Base-by-base conservation (phyloP, 1,284 basidiomycete genomes). In the Ganoderma leucocontextum region DNA sequence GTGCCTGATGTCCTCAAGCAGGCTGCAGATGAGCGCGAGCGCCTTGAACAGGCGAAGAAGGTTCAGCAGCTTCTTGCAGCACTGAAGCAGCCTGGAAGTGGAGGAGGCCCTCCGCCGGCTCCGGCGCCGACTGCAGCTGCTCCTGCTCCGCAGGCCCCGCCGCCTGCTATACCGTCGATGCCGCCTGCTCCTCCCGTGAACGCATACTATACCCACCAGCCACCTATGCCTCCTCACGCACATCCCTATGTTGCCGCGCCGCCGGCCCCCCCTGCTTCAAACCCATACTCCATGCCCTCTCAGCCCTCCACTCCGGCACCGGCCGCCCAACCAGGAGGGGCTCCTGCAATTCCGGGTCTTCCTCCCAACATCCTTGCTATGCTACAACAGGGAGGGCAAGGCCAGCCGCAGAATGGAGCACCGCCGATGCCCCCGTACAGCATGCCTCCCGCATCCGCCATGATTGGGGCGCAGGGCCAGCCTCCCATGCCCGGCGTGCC, bases 1-100 rank as follows among this genome's bases (percentile, higher is more conserved):
- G 44, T 49, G 3, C 33, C 13, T 36, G 22, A 63, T 39, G 22
- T 49, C 36, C 29, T 10, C 38, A 38, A 58, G 55, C 68, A 83
- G 82, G 76, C 82, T 42, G 78, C 82, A 44, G 91, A 93, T 69
- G 91, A 94, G 65, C 90, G 92, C 29, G 82, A 94, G 65, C 90
- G 92, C 33, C 82, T 95, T 35, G 93, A 94, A 75, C 92, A 94
- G 82, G 93, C 93, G 4, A 87, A 90, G 65, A 92, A 88, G 78
- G 93, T 95, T 2, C 93, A 95, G 75, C 91, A 93, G 83, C 81
- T 95, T 7, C 82, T 94, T 35, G 93, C 91, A 10, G 92, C 93
- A 12, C 79, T 94, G 64, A 95, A 94, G 73, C 90, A 91, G 70
- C 91, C 91, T 5, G 83, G 84, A 72, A 78, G 80, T 66, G 82